Percentiles rank a stretch among this genome's conserved stretches.
Evolutionary conservation across 805 yeast species (phyloP).

Genomic region (Metschnikowia chrysomelidarum): DNA sequence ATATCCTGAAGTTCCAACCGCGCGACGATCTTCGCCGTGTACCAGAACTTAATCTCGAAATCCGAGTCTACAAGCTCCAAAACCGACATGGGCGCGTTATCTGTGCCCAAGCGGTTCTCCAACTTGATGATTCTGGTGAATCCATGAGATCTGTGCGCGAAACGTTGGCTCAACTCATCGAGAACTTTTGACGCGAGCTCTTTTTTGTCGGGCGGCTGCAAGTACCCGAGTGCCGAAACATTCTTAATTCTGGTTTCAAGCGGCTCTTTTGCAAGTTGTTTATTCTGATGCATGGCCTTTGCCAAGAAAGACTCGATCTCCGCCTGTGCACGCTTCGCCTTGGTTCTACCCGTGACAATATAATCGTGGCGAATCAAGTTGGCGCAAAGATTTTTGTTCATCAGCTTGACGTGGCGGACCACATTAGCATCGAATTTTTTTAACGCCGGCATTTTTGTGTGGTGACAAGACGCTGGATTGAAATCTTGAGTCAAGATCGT

Average conservation of each 20-base stretch:
- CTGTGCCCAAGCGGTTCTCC: slow-evolving; percentile 81
- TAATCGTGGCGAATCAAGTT: slow-evolving; percentile 44
- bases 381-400: slow-evolving; percentile 44
- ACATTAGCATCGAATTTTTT: slow-evolving; percentile 42
- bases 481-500: not conserved
- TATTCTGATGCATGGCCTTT: slow-evolving; percentile 29
- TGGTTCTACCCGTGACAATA: slow-evolving; percentile 42
- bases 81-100: slow-evolving; percentile 85
- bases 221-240: slow-evolving; percentile 22
- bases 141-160: slow-evolving; percentile 65
- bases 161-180: slow-evolving; percentile 63
- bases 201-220: slow-evolving; percentile 27
- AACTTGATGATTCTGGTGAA: slow-evolving; percentile 81
- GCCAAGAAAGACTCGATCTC: slow-evolving; percentile 39
- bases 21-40: slow-evolving; percentile 82
- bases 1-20: slow-evolving; percentile 64
- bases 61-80: slow-evolving; percentile 76
- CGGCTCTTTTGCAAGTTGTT: slow-evolving; percentile 16
- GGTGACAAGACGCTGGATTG: too few relatives aligned
- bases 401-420: slow-evolving; percentile 43
- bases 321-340: slow-evolving; percentile 44
- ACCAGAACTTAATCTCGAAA: slow-evolving; percentile 69
- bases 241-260: slow-evolving; percentile 16
- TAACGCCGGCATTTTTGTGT: slow-evolving; percentile 35
- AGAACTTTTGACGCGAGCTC: slow-evolving; percentile 54